Percentiles rank a stretch among this genome's conserved stretches.
Evolutionary conservation across 1,284 basidiomycete species (phyloP).

Genomic region (Irpex lacteus): DNA sequence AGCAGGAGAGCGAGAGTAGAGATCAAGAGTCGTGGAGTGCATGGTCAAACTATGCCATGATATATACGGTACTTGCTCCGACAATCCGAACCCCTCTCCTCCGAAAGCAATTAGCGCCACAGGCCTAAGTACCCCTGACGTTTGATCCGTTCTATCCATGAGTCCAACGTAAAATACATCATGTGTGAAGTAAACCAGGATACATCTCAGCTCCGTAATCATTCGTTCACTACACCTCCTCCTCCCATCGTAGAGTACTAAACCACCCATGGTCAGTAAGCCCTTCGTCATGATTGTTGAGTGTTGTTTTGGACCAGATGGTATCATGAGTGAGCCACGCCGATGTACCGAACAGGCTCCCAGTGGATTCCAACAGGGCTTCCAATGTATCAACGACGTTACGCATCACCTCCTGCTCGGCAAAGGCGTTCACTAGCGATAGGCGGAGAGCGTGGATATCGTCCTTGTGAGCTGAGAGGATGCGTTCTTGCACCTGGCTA

Average conservation of each 20-base stretch:
- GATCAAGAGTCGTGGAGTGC: too few species aligned
- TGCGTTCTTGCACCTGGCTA: conserved; percentile 35
- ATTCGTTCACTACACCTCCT: not conserved
- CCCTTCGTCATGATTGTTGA: conserved; percentile 1
- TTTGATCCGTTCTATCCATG: too few species aligned
- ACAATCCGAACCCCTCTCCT: too few species aligned
- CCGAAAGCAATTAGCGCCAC: too few species aligned
- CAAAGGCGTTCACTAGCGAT: conserved; percentile 41
- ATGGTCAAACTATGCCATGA: too few species aligned
- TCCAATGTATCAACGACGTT: conserved; percentile 44
- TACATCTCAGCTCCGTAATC: too few species aligned
- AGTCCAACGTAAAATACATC: too few species aligned
- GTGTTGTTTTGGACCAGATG: conserved; percentile 20
- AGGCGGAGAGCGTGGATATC: conserved; percentile 33
- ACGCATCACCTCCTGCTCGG: conserved; percentile 43
- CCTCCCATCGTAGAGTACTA: conserved; percentile 14
- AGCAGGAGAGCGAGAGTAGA: too few species aligned
- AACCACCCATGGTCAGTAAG: conserved; percentile 11
- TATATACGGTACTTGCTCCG: too few species aligned
- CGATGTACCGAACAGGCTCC: conserved; percentile 44
- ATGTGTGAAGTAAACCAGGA: too few species aligned
- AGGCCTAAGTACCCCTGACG: too few species aligned
- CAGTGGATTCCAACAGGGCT: conserved; percentile 37
- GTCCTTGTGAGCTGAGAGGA: conserved; percentile 29
- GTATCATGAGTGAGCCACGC: conserved; percentile 37